Percentiles rank a stretch among this genome's conserved stretches.
Conservation (phyloP, 208 protist species). For the Leishmania gerbilli region DNA sequence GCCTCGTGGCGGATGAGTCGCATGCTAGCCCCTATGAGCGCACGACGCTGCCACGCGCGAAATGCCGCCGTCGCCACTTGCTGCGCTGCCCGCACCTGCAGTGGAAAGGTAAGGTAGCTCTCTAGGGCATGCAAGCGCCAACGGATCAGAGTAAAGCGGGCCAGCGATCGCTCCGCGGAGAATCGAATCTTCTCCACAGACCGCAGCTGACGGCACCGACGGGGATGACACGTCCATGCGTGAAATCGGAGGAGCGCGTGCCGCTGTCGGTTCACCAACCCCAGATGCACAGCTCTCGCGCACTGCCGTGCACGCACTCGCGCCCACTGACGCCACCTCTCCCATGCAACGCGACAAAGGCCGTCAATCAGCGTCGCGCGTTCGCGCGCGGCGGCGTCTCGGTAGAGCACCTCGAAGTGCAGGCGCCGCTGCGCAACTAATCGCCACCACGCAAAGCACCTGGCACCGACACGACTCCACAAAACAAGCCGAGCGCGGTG, state of each 20-base stretch:
- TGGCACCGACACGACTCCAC: constrained; percentile 20
- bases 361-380: constrained; percentile 7
- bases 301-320: not conserved
- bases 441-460: constrained; percentile 34
- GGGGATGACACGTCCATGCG: constrained; percentile 1
- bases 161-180: constrained; percentile 25
- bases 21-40: not conserved
- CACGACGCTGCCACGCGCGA: constrained; percentile 23
- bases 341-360: constrained; percentile 18
- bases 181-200: constrained; percentile 15
- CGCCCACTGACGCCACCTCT: constrained; percentile 18
- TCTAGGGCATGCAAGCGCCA: constrained; percentile 26
- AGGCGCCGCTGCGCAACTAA: constrained; percentile 28
- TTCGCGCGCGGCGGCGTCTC: constrained; percentile 17
- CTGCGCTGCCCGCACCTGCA: constrained; percentile 18
- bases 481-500: not conserved
- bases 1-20: constrained; percentile 20
- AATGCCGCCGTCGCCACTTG: constrained; percentile 12
- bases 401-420: constrained; percentile 22
- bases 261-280: constrained; percentile 23
- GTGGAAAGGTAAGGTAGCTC: constrained; percentile 7
- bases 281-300: constrained; percentile 5
- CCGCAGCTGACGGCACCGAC: constrained; percentile 4
- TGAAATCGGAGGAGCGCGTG: constrained; percentile 12
- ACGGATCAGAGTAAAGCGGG: constrained; percentile 13